Evolutionary conservation across 2,329 filamentous ascomycete species (phyloP).

Genomic region (Fusarium vanettenii): DNA sequence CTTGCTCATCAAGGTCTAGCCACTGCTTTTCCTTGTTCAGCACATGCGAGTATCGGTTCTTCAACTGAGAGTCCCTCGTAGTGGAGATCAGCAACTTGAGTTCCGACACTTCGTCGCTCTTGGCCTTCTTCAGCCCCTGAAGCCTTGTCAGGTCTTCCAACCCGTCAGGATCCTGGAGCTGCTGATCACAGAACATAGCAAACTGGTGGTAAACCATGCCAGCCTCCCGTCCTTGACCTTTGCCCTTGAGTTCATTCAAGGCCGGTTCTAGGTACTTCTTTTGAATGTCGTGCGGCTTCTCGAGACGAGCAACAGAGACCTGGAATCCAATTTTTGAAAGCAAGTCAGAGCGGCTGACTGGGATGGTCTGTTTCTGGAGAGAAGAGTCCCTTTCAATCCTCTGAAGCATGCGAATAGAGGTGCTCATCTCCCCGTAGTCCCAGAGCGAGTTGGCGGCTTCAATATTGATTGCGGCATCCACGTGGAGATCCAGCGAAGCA

Average conservation of each 20-base stretch:
- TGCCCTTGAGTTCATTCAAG: constrained; percentile 80
- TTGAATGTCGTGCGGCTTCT: constrained; percentile 92
- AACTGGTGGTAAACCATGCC: constrained; percentile 95
- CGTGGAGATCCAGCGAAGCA: constrained; percentile 75
- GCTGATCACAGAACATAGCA: constrained; percentile 93
- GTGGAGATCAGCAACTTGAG: constrained; percentile 70
- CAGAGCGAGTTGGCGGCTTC: constrained; percentile 92
- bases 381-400: constrained; percentile 71
- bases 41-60: constrained; percentile 68
- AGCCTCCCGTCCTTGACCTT: constrained; percentile 76
- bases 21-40: constrained; percentile 83
- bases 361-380: constrained; percentile 75
- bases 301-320: constrained; percentile 87
- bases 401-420: constrained; percentile 90
- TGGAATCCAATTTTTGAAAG: constrained; percentile 90
- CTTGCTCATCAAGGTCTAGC: constrained; percentile 89
- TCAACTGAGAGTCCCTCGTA: constrained; percentile 64
- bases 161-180: constrained; percentile 87
- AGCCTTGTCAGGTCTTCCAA: constrained; percentile 87
- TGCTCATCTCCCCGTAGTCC: constrained; percentile 91
- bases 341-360: constrained; percentile 80
- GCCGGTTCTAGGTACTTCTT: constrained; percentile 87
- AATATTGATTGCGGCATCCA: constrained; percentile 81
- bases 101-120: constrained; percentile 82
- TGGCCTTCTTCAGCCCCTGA: constrained; percentile 81